These are phyloP conservation scores for Trypanosomatidae sp. DNA, from an alignment of 208 protist species.

Conservation along the genomic window DNA sequence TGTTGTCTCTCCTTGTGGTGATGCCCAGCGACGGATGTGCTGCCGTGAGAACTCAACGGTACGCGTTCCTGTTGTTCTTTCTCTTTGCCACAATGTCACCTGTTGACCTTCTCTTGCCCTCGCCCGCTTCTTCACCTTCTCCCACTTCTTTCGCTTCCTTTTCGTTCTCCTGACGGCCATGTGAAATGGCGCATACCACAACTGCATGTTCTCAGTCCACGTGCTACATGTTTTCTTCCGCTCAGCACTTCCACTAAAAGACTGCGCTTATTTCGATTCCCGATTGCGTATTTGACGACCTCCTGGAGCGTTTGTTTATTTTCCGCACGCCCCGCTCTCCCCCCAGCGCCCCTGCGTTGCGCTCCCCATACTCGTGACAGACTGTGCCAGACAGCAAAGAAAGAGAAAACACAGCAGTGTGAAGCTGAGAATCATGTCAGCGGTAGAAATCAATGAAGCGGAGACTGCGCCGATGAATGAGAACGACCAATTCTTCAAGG, in stretches of 20 bases:
- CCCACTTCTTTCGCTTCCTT: not conserved
- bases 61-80: not conserved
- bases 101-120: not conserved
- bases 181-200: not conserved
- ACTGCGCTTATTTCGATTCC: not conserved
- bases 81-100: not conserved
- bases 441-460: constrained; percentile 31
- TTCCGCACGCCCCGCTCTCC: not conserved
- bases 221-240: not conserved
- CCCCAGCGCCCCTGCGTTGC: too few relatives aligned
- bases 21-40: not conserved
- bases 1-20: not conserved
- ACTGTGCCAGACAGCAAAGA: not conserved
- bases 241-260: not conserved
- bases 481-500: constrained; percentile 64
- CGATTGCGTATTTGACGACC: not conserved
- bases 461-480: constrained; percentile 31
- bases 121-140: not conserved
- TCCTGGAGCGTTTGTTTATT: not conserved
- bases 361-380: not conserved
- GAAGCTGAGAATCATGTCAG: constrained; percentile 14
- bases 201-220: not conserved
- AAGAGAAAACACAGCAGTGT: too few relatives aligned
- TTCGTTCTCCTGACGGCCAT: not conserved
- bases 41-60: not conserved